Percentiles rank a stretch among this genome's conserved stretches.
Evolutionary conservation across 2,329 filamentous ascomycete genomes (phyloP).

Genomic region (Albophoma yamanashiensis): DNA sequence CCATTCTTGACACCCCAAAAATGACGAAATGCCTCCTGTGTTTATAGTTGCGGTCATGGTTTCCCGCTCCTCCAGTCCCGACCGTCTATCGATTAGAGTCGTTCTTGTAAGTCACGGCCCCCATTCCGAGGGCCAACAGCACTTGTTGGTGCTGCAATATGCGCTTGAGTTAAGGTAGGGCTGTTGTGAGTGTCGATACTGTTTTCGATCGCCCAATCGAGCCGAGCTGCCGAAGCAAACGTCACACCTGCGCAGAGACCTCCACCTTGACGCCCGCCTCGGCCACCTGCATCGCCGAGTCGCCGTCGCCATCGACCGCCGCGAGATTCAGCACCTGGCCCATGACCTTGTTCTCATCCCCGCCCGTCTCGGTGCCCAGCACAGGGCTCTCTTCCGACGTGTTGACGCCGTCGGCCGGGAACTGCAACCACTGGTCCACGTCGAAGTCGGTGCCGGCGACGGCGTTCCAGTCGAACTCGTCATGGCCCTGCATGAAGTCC

Average conservation of each 20-base stretch:
- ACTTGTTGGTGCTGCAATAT: neutral
- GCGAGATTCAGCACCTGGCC: slow-evolving; percentile 18
- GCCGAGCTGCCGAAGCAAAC: neutral
- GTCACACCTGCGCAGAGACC: slow-evolving; percentile 1
- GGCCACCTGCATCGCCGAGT: slow-evolving; percentile 4
- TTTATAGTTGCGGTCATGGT: neutral
- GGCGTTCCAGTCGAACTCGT: slow-evolving; percentile 44
- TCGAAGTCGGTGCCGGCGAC: slow-evolving; percentile 43
- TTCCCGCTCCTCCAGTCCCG: neutral
- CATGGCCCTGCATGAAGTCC: slow-evolving; percentile 34
- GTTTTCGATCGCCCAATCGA: neutral
- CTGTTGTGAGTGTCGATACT: neutral
- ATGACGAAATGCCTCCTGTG: neutral
- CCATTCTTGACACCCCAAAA: neutral
- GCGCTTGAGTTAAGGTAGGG: neutral
- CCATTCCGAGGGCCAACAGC: neutral
- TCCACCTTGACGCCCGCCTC: slow-evolving; percentile 1
- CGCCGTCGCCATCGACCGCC: slow-evolving; percentile 15
- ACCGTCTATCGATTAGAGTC: neutral
- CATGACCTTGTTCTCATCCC: slow-evolving; percentile 15
- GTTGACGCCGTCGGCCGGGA: slow-evolving; percentile 37
- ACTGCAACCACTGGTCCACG: slow-evolving; percentile 49
- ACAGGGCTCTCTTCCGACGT: slow-evolving; percentile 20
- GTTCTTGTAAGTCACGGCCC: neutral
- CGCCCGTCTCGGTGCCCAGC: neutral